Percentiles rank a stretch among this genome's conserved stretches.
These are phyloP conservation scores for Pyrenophora tritici-repentis DNA, from an alignment of 2,329 filamentous ascomycete genomes.

Conservation along the genomic window DNA sequence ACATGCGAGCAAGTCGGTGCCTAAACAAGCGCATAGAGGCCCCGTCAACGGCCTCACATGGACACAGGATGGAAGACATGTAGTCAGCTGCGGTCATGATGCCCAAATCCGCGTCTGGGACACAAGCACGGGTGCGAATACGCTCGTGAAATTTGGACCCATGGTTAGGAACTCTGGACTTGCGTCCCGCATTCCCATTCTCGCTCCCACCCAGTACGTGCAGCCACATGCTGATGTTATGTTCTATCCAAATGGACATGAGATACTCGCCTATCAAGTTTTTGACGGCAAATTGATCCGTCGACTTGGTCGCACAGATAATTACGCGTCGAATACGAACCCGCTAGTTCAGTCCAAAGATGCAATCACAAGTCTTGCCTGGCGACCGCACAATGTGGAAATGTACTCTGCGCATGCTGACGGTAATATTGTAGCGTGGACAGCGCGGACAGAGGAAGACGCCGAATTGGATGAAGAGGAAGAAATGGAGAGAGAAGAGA, in stretches of 20 bases:
- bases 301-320: conserved; percentile 62
- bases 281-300: conserved; percentile 76
- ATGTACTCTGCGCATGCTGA: conserved; percentile 85
- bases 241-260: conserved; percentile 75
- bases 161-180: conserved; percentile 70
- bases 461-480: conserved; percentile 51
- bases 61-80: conserved; percentile 76
- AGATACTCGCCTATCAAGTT: conserved; percentile 80
- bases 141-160: conserved; percentile 84
- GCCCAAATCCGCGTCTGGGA: conserved; percentile 87
- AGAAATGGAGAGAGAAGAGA: conserved; percentile 40
- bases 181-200: conserved; percentile 49
- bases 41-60: conserved; percentile 84
- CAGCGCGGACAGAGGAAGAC: conserved; percentile 62
- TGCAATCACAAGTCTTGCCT: conserved; percentile 74
- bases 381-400: conserved; percentile 71
- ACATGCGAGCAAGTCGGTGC: conserved; percentile 41
- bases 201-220: conserved; percentile 66
- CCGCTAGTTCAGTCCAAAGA: conserved; percentile 43
- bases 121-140: conserved; percentile 78
- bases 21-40: conserved; percentile 70
- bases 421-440: conserved; percentile 82
- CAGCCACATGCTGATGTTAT: conserved; percentile 66
- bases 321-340: conserved; percentile 35
- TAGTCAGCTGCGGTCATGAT: conserved; percentile 84